A percentile compares a stretch with the other conserved stretches of the same genome.
These are phyloP conservation scores for Mycogone perniciosa DNA, from an alignment of 2,329 filamentous ascomycete genomes.

Conservation along the genomic window DNA sequence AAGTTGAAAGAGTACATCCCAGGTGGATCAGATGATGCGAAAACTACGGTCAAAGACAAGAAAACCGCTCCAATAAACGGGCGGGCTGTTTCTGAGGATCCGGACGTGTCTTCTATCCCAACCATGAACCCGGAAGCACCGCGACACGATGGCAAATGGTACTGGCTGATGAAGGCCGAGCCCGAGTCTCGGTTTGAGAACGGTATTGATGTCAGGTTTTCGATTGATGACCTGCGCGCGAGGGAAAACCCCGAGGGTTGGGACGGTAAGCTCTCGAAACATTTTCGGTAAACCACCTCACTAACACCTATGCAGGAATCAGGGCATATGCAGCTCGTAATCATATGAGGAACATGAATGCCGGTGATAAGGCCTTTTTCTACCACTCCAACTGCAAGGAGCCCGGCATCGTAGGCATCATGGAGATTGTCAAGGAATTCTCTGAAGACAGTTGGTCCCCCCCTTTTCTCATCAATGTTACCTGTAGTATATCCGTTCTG, in stretches of 20 bases:
- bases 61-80: not conserved
- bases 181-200: conserved; percentile 82
- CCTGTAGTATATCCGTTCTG: conserved; percentile 4
- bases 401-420: conserved; percentile 78
- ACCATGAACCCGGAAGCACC: conserved; percentile 32
- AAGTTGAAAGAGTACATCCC: not conserved
- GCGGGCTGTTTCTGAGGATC: conserved; percentile 22
- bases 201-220: conserved; percentile 84
- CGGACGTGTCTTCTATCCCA: conserved; percentile 29
- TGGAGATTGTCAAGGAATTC: conserved; percentile 84
- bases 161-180: conserved; percentile 84
- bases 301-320: conserved; percentile 32
- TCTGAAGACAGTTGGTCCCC: conserved; percentile 62
- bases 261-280: conserved; percentile 59
- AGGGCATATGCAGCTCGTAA: conserved; percentile 65
- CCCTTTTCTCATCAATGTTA: not conserved
- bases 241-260: conserved; percentile 76
- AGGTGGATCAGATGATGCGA: not conserved
- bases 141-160: conserved; percentile 41
- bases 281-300: not conserved
- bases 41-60: not conserved
- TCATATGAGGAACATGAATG: conserved; percentile 85
- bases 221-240: conserved; percentile 78
- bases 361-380: conserved; percentile 90
- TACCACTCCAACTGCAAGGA: conserved; percentile 93